Conservation (phyloP, 768 basidiomycete genomes). For the Leucocoprinus birnbaumii region DNA sequence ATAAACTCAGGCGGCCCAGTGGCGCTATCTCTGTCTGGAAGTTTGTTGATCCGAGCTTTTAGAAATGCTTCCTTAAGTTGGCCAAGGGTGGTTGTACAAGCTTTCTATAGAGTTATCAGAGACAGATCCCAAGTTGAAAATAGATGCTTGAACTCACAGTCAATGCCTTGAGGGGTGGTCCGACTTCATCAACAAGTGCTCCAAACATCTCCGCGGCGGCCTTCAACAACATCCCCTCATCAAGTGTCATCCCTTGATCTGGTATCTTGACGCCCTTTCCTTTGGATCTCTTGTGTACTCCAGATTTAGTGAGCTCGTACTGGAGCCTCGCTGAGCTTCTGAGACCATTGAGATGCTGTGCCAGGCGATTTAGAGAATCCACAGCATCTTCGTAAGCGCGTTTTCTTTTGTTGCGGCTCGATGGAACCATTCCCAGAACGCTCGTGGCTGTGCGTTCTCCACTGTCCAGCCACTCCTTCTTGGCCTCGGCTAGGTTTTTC, state of each 20-base stretch:
- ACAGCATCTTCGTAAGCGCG: constrained; percentile 85
- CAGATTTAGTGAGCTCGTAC: constrained; percentile 72
- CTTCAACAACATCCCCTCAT: constrained; percentile 43
- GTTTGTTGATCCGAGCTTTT: constrained; percentile 32
- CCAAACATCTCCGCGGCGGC: constrained; percentile 76
- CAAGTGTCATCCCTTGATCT: constrained; percentile 17
- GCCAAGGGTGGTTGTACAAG: constrained; percentile 58
- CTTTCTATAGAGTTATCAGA: constrained; percentile 36
- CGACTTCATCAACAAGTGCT: constrained; percentile 75
- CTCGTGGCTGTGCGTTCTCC: constrained; percentile 16
- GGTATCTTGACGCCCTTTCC: constrained; percentile 10
- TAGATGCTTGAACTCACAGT: constrained; percentile 47
- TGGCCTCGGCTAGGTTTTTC: constrained; percentile 82
- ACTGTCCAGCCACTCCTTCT: constrained; percentile 68
- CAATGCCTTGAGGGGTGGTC: constrained; percentile 70
- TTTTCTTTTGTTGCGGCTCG: constrained; percentile 27
- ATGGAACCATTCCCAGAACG: constrained; percentile 11
- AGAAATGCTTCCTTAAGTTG: constrained; percentile 67
- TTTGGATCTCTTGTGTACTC: constrained; percentile 23
- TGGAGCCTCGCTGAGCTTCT: constrained; percentile 83
- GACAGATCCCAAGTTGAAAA: not conserved
- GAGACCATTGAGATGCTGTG: constrained; percentile 91
- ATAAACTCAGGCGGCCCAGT: constrained; percentile 60
- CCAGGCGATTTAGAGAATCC: constrained; percentile 82
- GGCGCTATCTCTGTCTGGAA: constrained; percentile 22